Base-by-base conservation (phyloP, 2,329 filamentous ascomycete genomes). In the Aureobasidium zeae region DNA sequence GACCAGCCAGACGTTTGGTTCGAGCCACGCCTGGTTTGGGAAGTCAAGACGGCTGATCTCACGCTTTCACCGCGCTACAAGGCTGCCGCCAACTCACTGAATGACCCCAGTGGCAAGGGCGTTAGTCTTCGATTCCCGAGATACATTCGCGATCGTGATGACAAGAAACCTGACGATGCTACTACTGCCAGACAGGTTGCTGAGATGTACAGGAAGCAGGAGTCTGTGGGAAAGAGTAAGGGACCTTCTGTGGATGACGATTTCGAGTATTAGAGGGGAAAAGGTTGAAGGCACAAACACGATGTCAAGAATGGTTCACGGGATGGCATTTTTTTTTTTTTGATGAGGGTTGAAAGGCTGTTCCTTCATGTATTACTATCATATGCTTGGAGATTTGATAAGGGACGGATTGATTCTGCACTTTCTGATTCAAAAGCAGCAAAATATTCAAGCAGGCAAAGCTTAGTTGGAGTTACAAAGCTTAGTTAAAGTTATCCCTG, bases 1-100 rank as follows among this genome's bases (percentile, higher is more conserved):
- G 87, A 96, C 60, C 91, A 98, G 62, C 91, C 91, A 1, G 91
- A 98, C 61, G 87, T 98, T 26, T 98, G 91, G 91, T 91, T 98
- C 60, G 91, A 98, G 70, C 86, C 91, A 11, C 79, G 80, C 30
- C 81, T 83, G 55, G 91, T 98, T 1, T 98, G 91, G 91, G 91
- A 98, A 65, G 88, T 98, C 53, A 94, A 89, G 70, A 94, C 89
- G 10, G 91, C 91, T 1, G 91, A 98, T 69, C 64, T 98, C 55
- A 96, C 91, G 2, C 74, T 98, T 16, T 89, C 83, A 53, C 91
- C 91, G 19, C 73, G 88, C 28, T 98, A 98, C 66, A 86, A 88
- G 65, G 91, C 91, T n/a, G 91, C 85, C 1, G 77, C 77, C 34
- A 59, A 61, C 46, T 36, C 38, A 11, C 44, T 51, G 16, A 21